Base-by-base conservation (phyloP, 2,329 filamentous ascomycete genomes). In the Xylariomycetidae sp. region DNA sequence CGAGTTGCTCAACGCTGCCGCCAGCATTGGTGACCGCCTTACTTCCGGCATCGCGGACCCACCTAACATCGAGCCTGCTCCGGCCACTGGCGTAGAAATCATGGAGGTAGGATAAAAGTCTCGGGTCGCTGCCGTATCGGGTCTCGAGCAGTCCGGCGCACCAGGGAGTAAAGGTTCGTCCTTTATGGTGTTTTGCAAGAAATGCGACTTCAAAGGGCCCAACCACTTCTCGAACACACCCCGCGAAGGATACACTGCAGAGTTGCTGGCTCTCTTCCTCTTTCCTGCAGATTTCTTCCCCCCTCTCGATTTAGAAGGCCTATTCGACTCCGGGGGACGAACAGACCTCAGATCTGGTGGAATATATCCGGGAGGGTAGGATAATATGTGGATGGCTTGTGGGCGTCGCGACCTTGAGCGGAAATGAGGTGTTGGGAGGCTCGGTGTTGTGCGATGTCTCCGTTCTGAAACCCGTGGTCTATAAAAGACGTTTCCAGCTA, bases 341-440 rank as follows among this genome's bases (percentile, higher is more conserved):
- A 66, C 44, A 60, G 55, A 49, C 44, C 65, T 61, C 27, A 70
- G 47, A 37, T 72, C 68, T 37, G 59, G 58, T 13, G 68, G 68
- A 16, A 70, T 54, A 49, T 57, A 62, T 14, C 66, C 51, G 46
- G 63, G 37, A 33, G 53, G 63, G 41, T 66, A 71, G 44, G 62
- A 66, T 34, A 61, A 62, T 40, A 76, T 72, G 50, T 70, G 68
- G 44, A 76, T 74, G 35, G 69, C 69, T 38, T 74, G 69, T 12
- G 67, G 69, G 51, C 70, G 59, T 44, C 68, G 64, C 35, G 59
- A 61, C 41, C 72, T 64, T 28, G 67, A 62, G 51, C 66, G 66
- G 46, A 73, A 74, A 34, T 70, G 62, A 18, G 62, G 61, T 9
- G 48, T 50, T 8, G 63, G 62, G 31, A 64, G 45, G 13, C 39